phyloP scores from a whole-genome alignment of 1,284 basidiomycete species.

The Pterulicium gracile region DNA sequence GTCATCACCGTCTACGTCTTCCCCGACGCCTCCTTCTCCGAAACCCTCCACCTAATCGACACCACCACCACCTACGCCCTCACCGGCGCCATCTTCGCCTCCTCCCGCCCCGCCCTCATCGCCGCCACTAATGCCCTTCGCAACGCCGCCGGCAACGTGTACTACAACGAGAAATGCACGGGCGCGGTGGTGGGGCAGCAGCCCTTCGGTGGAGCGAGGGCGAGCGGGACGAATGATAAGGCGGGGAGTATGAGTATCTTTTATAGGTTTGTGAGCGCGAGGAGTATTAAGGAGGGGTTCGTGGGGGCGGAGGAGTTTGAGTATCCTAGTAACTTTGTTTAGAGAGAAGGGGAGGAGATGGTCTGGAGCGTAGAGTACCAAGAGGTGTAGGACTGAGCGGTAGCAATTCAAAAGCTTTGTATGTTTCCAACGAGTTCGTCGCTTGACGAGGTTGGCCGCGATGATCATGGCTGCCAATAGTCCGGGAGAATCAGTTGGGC shows the following conservation, averaged over 20 bases:
- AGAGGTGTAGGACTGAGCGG: not conserved
- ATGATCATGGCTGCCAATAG: too few species aligned
- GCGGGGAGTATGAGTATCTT: constrained; percentile 88
- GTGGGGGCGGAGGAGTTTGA: constrained; percentile 64
- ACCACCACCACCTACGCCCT: constrained; percentile 83
- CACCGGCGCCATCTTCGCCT: constrained; percentile 82
- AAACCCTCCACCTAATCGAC: constrained; percentile 85
- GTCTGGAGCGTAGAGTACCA: not conserved
- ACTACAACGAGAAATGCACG: constrained; percentile 95
- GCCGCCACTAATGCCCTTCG: constrained; percentile 71
- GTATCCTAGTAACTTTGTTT: constrained; percentile 83
- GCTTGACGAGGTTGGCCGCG: too few species aligned
- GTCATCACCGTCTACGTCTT: constrained; percentile 89
- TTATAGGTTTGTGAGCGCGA: constrained; percentile 80
- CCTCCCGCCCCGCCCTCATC: constrained; percentile 70
- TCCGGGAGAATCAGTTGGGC: too few species aligned
- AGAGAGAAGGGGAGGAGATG: constrained; percentile 12
- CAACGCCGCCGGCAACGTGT: constrained; percentile 84
- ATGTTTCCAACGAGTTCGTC: too few species aligned
- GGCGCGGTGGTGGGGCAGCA: constrained; percentile 95
- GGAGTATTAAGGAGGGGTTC: constrained; percentile 97
- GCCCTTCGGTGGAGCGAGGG: constrained; percentile 92
- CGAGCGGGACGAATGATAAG: constrained; percentile 97
- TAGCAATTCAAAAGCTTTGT: too few species aligned
- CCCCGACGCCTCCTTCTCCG: constrained; percentile 74